A percentile compares a stretch with the other conserved stretches of the same genome.
Evolutionary conservation across 164 flowering plant species (phyloP).

Genomic region (Paratinospora sagittata): DNA sequence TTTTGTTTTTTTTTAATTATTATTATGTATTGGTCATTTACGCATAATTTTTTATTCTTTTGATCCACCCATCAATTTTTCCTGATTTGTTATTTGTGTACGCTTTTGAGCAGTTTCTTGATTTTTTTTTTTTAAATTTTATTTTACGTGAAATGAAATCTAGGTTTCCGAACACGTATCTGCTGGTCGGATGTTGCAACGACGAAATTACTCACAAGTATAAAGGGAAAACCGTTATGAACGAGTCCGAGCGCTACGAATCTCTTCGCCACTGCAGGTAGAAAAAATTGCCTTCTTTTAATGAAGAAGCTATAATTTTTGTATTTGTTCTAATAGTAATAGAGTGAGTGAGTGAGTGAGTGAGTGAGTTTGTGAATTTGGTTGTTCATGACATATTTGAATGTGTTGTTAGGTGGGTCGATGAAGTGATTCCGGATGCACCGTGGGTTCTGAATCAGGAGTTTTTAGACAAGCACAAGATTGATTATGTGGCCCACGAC

Average conservation of each 20-base stretch:
- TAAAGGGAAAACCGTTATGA: slow-evolving; percentile 98
- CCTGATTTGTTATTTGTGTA: no score
- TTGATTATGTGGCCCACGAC: slow-evolving; percentile 95
- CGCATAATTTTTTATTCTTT: not conserved
- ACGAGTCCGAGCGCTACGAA: slow-evolving; percentile 71
- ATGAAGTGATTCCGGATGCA: slow-evolving; percentile 98
- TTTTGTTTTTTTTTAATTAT: not conserved
- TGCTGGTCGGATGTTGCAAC: slow-evolving; percentile 92
- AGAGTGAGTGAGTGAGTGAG: no score
- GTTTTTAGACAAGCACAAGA: slow-evolving; percentile 79
- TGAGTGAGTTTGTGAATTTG: not conserved
- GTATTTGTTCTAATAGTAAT: no score
- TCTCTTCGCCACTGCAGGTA: slow-evolving; percentile 98
- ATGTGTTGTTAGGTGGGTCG: slow-evolving; percentile 95
- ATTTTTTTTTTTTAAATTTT: no score
- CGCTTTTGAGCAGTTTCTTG: not conserved
- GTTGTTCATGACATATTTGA: no score
- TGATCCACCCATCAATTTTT: not conserved
- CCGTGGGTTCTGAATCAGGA: slow-evolving; percentile 88
- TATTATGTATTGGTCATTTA: not conserved
- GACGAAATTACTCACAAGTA: slow-evolving; percentile 73
- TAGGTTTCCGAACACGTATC: slow-evolving; percentile 82
- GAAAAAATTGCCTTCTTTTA: no score
- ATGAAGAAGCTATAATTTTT: no score
- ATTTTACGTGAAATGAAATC: not conserved